Percentiles rank a stretch among this genome's conserved stretches.
These are phyloP conservation scores for Heliocybe sulcata DNA, from an alignment of 1,284 basidiomycete species.

Conservation along the genomic window DNA sequence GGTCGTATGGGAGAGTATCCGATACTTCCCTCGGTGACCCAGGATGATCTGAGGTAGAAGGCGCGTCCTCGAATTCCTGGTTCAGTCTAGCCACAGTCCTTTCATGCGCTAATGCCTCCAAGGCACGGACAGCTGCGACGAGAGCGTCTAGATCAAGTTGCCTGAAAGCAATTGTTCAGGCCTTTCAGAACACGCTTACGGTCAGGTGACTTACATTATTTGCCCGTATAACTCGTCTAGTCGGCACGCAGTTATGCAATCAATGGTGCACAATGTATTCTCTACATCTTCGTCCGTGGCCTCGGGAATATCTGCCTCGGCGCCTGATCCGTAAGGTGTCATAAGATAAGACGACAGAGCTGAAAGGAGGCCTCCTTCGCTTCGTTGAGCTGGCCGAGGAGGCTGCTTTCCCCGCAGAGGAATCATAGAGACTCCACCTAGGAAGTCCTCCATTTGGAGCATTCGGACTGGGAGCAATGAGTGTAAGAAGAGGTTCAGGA, in stretches of 20 bases:
- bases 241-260: slow-evolving; percentile 91
- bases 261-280: slow-evolving; percentile 90
- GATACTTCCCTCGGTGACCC: slow-evolving; percentile 24
- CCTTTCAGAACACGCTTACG: not conserved
- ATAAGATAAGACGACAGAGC: slow-evolving; percentile 95
- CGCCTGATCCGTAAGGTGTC: slow-evolving; percentile 80
- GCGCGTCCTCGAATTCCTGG: slow-evolving; percentile 54
- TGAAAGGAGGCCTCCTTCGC: slow-evolving; percentile 88
- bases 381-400: slow-evolving; percentile 55
- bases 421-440: slow-evolving; percentile 84
- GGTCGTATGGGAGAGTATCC: slow-evolving; percentile 77
- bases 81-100: slow-evolving; percentile 71
- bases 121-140: slow-evolving; percentile 74
- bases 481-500: slow-evolving; percentile 92
- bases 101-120: slow-evolving; percentile 88
- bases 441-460: slow-evolving; percentile 96
- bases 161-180: slow-evolving; percentile 30
- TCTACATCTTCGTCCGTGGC: slow-evolving; percentile 89
- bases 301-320: slow-evolving; percentile 71
- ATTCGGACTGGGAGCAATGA: slow-evolving; percentile 84
- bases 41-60: slow-evolving; percentile 23
- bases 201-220: slow-evolving; percentile 63
- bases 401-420: slow-evolving; percentile 76
- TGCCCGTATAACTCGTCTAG: slow-evolving; percentile 93
- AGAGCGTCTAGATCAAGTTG: slow-evolving; percentile 74